A percentile compares a stretch with the other conserved stretches of the same genome.
Conservation (phyloP, 164 flowering plant species). For the Stephania japonica region DNA sequence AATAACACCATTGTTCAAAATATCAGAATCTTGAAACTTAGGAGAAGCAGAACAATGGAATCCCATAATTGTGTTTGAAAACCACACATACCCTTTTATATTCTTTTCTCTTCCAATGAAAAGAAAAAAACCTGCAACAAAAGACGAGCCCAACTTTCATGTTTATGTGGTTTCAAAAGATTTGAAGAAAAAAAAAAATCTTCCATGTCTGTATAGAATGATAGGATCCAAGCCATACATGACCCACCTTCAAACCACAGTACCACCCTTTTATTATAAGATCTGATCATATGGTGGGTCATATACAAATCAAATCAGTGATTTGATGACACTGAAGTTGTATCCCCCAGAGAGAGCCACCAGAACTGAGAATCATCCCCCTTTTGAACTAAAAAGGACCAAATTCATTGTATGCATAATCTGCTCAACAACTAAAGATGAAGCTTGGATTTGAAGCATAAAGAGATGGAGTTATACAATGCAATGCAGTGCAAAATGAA, state of each 20-base stretch:
- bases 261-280: background rate
- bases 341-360: no score
- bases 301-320: background rate
- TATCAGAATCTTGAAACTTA: background rate
- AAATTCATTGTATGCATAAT: background rate
- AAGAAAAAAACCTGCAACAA: background rate
- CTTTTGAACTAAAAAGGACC: background rate
- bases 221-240: background rate
- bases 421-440: background rate
- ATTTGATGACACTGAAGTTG: no score
- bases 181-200: no score
- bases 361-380: background rate
- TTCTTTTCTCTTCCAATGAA: background rate
- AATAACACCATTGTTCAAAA: background rate
- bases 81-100: no score
- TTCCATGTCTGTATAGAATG: no score
- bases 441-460: background rate
- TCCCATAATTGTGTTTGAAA: background rate
- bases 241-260: background rate
- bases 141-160: background rate
- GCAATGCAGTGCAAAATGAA: background rate
- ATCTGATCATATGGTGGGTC: background rate
- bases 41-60: background rate
- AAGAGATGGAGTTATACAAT: background rate
- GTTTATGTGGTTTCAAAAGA: background rate